Evolutionary conservation across 139 green algal species (phyloP).

Genomic region (Coelastrella sp.): DNA sequence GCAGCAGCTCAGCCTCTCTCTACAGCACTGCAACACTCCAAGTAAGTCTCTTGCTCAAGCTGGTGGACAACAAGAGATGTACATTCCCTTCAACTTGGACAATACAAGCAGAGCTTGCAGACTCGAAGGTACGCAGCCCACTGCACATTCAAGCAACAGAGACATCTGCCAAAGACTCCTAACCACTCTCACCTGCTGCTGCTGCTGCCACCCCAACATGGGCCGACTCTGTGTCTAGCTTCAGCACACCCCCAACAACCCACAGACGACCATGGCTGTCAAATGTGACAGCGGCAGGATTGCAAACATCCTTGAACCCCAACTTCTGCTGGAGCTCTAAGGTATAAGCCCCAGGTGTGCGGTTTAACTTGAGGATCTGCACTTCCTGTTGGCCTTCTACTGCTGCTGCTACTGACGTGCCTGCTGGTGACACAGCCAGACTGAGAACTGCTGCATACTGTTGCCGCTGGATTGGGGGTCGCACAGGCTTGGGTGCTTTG

Average conservation of each 20-base stretch:
- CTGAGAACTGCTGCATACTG: slow-evolving; percentile 48
- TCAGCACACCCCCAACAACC: slow-evolving; percentile 55
- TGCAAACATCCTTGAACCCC: slow-evolving; percentile 54
- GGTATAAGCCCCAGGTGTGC: background rate
- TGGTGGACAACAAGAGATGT: no score
- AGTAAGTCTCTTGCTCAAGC: no score
- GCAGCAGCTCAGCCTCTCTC: no score
- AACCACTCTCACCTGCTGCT: background rate
- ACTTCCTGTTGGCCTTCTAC: slow-evolving; percentile 64
- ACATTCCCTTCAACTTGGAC: no score
- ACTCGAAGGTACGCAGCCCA: background rate
- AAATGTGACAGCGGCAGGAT: slow-evolving; percentile 67
- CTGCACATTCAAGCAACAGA: background rate
- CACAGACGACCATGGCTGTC: slow-evolving; percentile 60
- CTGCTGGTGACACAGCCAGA: slow-evolving; percentile 46
- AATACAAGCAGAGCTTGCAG: background rate
- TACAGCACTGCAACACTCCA: no score
- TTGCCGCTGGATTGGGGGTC: slow-evolving; percentile 3
- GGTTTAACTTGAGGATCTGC: slow-evolving; percentile 49
- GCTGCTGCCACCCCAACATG: slow-evolving; percentile 1
- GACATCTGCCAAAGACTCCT: background rate
- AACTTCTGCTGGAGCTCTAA: slow-evolving; percentile 55
- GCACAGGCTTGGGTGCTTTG: background rate
- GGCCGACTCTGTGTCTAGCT: background rate
- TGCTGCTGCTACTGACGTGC: slow-evolving; percentile 49